phyloP scores from a whole-genome alignment of 1,284 basidiomycete species.

The Naganishia cerealis region DNA sequence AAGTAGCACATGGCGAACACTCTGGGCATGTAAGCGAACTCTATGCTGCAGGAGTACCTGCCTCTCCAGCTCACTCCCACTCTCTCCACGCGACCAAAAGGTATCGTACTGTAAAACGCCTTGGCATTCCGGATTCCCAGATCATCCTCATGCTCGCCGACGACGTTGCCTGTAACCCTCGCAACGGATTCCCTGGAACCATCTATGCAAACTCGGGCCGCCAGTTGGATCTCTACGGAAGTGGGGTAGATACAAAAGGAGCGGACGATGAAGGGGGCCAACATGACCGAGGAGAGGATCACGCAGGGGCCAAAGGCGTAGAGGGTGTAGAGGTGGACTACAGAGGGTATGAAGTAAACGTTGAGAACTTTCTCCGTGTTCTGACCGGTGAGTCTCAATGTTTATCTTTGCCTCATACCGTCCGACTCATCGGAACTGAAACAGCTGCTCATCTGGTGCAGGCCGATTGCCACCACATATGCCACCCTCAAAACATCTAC shows the following conservation, averaged over 20 bases:
- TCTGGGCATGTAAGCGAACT: constrained; percentile 74
- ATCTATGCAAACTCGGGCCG: constrained; percentile 81
- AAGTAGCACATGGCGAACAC: constrained; percentile 93
- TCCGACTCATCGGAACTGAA: constrained; percentile 28
- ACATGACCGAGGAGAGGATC: background rate
- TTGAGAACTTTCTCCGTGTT: constrained; percentile 89
- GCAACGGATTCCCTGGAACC: constrained; percentile 87
- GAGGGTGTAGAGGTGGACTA: constrained; percentile 98
- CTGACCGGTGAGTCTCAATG: constrained; percentile 68
- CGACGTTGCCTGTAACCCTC: constrained; percentile 88
- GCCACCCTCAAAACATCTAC: constrained; percentile 84
- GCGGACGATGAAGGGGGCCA: constrained; percentile 1
- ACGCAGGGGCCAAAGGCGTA: background rate
- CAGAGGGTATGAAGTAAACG: constrained; percentile 93
- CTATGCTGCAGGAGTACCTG: background rate
- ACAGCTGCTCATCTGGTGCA: constrained; percentile 59
- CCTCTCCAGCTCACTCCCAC: background rate
- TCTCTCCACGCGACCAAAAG: constrained; percentile 52
- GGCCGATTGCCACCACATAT: constrained; percentile 65
- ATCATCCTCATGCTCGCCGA: constrained; percentile 99
- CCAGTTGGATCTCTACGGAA: constrained; percentile 82
- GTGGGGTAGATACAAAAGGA: constrained; percentile 18
- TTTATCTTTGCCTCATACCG: background rate
- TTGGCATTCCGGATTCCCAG: constrained; percentile 96
- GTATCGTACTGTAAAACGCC: constrained; percentile 96